Conservation (phyloP, 352 stramenopile species). For the Phytophthora gonapodyides region DNA sequence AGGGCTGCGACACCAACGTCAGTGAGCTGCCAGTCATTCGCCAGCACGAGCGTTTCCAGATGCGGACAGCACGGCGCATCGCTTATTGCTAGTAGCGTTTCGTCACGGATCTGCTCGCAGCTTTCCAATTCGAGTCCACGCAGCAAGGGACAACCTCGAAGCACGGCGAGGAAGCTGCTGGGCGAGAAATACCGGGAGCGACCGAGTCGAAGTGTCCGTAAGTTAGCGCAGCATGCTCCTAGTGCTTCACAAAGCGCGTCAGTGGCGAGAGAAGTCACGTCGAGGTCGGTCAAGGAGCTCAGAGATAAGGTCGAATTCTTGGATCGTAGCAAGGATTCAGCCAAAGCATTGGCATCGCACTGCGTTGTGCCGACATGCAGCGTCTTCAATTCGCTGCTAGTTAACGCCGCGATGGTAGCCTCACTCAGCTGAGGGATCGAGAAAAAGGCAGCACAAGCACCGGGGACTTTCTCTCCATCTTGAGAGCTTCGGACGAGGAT, state of each 20-base stretch:
- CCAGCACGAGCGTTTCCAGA: constrained; percentile 61
- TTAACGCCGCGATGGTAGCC: constrained; percentile 33
- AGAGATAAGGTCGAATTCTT: constrained; percentile 15
- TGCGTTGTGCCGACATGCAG: constrained; percentile 63
- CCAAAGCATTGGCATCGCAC: constrained; percentile 57
- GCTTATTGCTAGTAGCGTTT: constrained; percentile 40
- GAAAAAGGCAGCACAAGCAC: constrained; percentile 58
- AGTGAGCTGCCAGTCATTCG: constrained; percentile 77
- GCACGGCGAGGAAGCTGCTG: constrained; percentile 54
- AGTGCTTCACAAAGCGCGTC: constrained; percentile 62
- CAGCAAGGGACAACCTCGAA: constrained; percentile 40
- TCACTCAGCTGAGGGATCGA: constrained; percentile 58
- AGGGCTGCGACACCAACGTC: constrained; percentile 48
- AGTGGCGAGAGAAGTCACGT: constrained; percentile 64
- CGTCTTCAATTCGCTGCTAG: constrained; percentile 34
- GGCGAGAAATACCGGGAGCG: constrained; percentile 78
- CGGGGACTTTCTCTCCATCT: constrained; percentile 3
- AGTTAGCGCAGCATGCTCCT: constrained; percentile 31
- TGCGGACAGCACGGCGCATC: constrained; percentile 27
- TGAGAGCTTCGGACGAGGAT: constrained; percentile 61
- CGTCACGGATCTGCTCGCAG: constrained; percentile 73
- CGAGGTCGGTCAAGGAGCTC: constrained; percentile 47
- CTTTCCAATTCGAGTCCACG: constrained; percentile 65
- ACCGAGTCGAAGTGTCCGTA: constrained; percentile 61
- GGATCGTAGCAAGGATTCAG: constrained; percentile 18